phyloP scores from a whole-genome alignment of 78 protist species.

The Cavenderia fasciculata region DNA sequence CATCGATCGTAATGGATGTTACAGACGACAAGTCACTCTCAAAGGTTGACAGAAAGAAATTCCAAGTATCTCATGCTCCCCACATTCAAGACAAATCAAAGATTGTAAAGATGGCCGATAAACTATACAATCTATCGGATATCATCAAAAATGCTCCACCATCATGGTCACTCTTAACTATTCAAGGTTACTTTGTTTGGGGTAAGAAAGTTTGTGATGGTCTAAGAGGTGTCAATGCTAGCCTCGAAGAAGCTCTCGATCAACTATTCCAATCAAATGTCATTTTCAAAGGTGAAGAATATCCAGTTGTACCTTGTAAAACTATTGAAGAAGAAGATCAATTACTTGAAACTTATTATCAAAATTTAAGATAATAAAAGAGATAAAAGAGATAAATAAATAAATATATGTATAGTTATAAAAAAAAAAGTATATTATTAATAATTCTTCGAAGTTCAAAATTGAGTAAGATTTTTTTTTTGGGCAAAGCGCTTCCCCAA shows the following conservation, averaged over 20 bases:
- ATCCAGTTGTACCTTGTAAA: slow-evolving; percentile 43
- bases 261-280: slow-evolving; percentile 19
- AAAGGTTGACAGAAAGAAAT: slow-evolving; percentile 38
- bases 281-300: not conserved
- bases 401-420: not conserved
- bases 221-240: slow-evolving; percentile 18
- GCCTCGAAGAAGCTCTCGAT: slow-evolving; percentile 31
- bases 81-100: slow-evolving; percentile 24
- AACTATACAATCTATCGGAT: slow-evolving; percentile 54
- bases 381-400: not conserved
- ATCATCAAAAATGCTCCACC: slow-evolving; percentile 18
- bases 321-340: slow-evolving; percentile 21
- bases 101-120: slow-evolving; percentile 56
- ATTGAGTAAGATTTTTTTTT: not conserved
- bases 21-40: slow-evolving; percentile 63
- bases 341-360: too few relatives aligned
- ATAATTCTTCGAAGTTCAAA: not conserved
- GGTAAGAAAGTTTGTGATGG: slow-evolving; percentile 1
- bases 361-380: too few relatives aligned
- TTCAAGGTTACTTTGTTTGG: slow-evolving; percentile 75
- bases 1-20: slow-evolving; percentile 45
- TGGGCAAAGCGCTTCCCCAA: not conserved
- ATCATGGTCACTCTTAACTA: slow-evolving; percentile 4
- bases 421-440: not conserved
- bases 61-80: slow-evolving; percentile 39